These are phyloP conservation scores for Nicotiana benthamiana DNA, from an alignment of 257 asterid species.

Conservation along the genomic window DNA sequence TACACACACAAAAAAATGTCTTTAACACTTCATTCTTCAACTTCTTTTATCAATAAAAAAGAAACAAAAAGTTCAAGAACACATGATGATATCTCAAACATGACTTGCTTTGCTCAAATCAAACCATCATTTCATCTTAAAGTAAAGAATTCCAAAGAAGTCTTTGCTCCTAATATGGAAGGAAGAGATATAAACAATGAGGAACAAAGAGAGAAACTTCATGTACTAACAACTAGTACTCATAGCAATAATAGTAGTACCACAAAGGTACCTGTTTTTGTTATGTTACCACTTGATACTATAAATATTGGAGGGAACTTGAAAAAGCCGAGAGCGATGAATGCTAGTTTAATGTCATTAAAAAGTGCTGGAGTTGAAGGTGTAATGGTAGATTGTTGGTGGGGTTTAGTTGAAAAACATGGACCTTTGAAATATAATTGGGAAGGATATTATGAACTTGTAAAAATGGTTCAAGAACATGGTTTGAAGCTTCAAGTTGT, in stretches of 20 bases:
- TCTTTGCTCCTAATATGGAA: conserved; percentile 17
- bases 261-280: conserved; percentile 67
- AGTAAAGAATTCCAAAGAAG: conserved; percentile 36
- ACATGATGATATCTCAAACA: conserved; percentile 40
- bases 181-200: conserved; percentile 18
- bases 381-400: conserved; percentile 92
- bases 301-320: conserved; percentile 45
- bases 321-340: conserved; percentile 69
- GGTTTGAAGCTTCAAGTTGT: conserved; percentile 87
- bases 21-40: conserved; percentile 60
- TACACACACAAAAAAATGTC: conserved; percentile 33
- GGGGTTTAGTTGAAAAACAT: conserved; percentile 94
- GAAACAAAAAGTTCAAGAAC: conserved; percentile 36
- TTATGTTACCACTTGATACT: conserved; percentile 92
- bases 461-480: conserved; percentile 54
- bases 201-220: conserved; percentile 38
- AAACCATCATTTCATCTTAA: conserved; percentile 35
- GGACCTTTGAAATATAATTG: conserved; percentile 78
- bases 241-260: conserved; percentile 22
- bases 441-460: conserved; percentile 85
- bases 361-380: conserved; percentile 87
- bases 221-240: conserved; percentile 24
- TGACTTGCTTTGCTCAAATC: conserved; percentile 40
- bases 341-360: conserved; percentile 84
- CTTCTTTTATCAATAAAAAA: conserved; percentile 48